Evolutionary conservation across 495 filamentous ascomycete genomes (phyloP), one percentile per base, ranked within the genome.

Genomic region (Penicillium turbatum): DNA sequence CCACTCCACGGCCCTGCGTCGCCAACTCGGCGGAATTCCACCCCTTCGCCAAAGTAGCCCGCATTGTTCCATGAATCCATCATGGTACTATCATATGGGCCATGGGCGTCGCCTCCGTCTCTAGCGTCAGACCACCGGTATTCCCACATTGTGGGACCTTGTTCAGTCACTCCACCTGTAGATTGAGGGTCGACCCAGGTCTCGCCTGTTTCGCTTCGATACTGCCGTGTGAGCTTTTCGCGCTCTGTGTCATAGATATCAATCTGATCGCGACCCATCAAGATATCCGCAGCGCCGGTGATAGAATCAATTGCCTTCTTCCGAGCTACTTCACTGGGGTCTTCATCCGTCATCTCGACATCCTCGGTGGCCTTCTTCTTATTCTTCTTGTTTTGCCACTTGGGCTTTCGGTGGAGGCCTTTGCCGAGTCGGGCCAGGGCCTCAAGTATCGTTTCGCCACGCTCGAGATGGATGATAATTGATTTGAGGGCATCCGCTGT

Each of bases 31-130:
- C 86, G 76, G 63, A 97, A 97, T 66, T 97, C 92, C 21, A 96
- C 89, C 0, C 89, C 92, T 59, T 95, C 89, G 2, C 86, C 90
- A 72, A 98, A 98, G 59, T 96, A 97, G 5, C 95, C 95, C 10
- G 90, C 89, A 49, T 86, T 80, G 54, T 85, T 81, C 93, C 93
- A 98, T 0, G 87, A 85, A 40, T 79, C 78, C 93, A 98, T 98
- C 43, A 85, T 90, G 0, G 74, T 60, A 12, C 80, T 84, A 61
- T 95, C 88, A 66, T 92, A 98, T 1, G 92, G 91, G 0, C 93
- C 95, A 69, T 97, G 88, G 30, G 80, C 78, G 43, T 83, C 78
- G 0, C 82, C 89, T 3, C 82, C 86, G 62, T 96, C 93, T n/a
- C 90, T 77, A 37, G 85, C 90, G 61, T 96, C 90, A 12, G 81